A percentile compares a stretch with the other conserved stretches of the same genome.
Evolutionary conservation across 352 stramenopile genomes (phyloP).

Genomic region (Pythium monospermum): DNA sequence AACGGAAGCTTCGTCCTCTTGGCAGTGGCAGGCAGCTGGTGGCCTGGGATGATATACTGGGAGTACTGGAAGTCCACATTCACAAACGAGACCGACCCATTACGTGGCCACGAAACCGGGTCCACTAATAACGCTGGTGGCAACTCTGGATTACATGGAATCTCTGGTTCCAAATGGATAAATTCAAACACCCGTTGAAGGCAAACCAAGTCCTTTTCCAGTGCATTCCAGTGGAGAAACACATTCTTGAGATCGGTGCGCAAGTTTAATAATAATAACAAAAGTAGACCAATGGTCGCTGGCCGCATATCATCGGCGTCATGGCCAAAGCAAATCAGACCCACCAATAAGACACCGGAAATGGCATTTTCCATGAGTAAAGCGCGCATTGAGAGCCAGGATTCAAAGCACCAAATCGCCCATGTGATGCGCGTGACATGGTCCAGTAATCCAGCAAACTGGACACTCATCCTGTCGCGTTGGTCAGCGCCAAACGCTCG

Average conservation of each 20-base stretch:
- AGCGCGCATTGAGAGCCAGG: constrained; percentile 27
- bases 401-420: constrained; percentile 32
- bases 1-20: background rate
- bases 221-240: constrained; percentile 21
- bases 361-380: constrained; percentile 30
- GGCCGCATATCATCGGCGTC: constrained; percentile 17
- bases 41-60: constrained; percentile 14
- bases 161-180: constrained; percentile 21
- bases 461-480: constrained; percentile 10
- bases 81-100: constrained; percentile 14
- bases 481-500: constrained; percentile 19
- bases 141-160: constrained; percentile 19
- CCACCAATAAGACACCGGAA: constrained; percentile 16
- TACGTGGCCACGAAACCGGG: constrained; percentile 16
- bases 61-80: constrained; percentile 22
- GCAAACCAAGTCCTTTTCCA: constrained; percentile 23
- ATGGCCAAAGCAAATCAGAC: constrained; percentile 21
- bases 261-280: constrained; percentile 21
- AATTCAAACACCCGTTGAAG: constrained; percentile 27
- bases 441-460: constrained; percentile 15
- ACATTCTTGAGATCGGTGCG: constrained; percentile 20
- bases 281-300: constrained; percentile 22
- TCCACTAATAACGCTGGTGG: constrained; percentile 18
- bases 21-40: too few species aligned
- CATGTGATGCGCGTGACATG: constrained; percentile 16